Percentiles rank a stretch among this genome's conserved stretches.
These are phyloP conservation scores for Breynia disticha DNA, from an alignment of 441 rosid species.

Conservation along the genomic window DNA sequence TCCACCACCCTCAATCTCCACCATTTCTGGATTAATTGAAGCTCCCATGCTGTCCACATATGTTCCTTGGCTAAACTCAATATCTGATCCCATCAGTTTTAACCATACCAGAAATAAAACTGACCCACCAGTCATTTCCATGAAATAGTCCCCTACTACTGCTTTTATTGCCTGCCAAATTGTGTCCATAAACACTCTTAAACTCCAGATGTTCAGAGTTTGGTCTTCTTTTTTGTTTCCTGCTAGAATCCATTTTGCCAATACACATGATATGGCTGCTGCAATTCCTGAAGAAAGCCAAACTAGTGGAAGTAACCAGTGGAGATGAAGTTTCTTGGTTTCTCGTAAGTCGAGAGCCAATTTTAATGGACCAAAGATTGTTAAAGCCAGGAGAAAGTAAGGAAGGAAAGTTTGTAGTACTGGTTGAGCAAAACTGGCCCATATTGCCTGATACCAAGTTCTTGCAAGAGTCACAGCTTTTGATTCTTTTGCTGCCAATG, in stretches of 20 bases:
- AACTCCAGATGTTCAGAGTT: constrained; percentile 44
- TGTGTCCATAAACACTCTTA: constrained; percentile 47
- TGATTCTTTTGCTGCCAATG: constrained; percentile 17
- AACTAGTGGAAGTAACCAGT: constrained; percentile 37
- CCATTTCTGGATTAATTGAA: constrained; percentile 60
- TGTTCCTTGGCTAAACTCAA: constrained; percentile 35
- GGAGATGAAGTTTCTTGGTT: constrained; percentile 20
- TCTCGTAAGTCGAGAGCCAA: constrained; percentile 24
- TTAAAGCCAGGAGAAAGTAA: constrained; percentile 35
- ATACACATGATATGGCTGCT: constrained; percentile 33
- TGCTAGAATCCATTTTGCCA: constrained; percentile 47
- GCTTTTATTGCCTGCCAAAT: constrained; percentile 57
- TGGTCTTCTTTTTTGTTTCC: constrained; percentile 54
- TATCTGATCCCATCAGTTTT: constrained; percentile 47
- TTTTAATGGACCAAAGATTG: constrained; percentile 29
- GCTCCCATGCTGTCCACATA: constrained; percentile 62
- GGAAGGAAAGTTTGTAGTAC: constrained; percentile 47
- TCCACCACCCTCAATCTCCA: constrained; percentile 50
- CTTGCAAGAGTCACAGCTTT: constrained; percentile 37
- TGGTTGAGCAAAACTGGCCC: constrained; percentile 50
- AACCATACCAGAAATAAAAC: constrained; percentile 32
- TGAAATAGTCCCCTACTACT: constrained; percentile 47
- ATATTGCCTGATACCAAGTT: constrained; percentile 36
- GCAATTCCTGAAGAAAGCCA: constrained; percentile 44
- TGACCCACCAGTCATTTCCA: constrained; percentile 51